These are phyloP conservation scores for Tritrichomonas musculus DNA, from an alignment of 208 protist species.

Conservation along the genomic window DNA sequence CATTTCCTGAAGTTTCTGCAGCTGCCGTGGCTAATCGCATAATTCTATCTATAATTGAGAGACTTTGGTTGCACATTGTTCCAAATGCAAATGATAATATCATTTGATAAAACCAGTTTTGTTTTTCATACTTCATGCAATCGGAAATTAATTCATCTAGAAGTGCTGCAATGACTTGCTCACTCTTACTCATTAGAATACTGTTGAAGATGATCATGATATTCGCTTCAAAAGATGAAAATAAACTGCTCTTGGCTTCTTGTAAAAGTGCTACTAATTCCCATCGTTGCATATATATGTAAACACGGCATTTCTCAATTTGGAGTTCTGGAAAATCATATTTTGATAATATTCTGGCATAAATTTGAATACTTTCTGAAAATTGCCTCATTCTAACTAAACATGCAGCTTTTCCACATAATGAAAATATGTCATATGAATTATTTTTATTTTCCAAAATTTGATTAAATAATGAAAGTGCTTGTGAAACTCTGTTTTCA, in stretches of 20 bases:
- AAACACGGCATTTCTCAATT: not conserved
- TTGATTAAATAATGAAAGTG: not conserved
- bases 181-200: not conserved
- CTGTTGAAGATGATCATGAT: not conserved
- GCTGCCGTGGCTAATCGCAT: not conserved
- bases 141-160: not conserved
- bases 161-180: not conserved
- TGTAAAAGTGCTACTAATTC: not conserved
- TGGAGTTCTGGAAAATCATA: conserved; percentile 29
- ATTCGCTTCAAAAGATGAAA: not conserved
- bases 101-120: not conserved
- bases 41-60: not conserved
- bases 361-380: not conserved
- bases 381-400: not conserved
- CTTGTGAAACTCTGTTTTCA: not conserved
- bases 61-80: not conserved
- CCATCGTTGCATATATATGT: not conserved
- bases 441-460: not conserved
- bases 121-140: not conserved
- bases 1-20: not conserved
- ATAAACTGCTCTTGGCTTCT: not conserved
- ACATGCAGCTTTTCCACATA: conserved; percentile 8
- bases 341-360: conserved; percentile 14
- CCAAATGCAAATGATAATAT: not conserved
- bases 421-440: not conserved